Evolutionary conservation across 306 rosid species (phyloP).

Genomic region (Parietaria judaica): DNA sequence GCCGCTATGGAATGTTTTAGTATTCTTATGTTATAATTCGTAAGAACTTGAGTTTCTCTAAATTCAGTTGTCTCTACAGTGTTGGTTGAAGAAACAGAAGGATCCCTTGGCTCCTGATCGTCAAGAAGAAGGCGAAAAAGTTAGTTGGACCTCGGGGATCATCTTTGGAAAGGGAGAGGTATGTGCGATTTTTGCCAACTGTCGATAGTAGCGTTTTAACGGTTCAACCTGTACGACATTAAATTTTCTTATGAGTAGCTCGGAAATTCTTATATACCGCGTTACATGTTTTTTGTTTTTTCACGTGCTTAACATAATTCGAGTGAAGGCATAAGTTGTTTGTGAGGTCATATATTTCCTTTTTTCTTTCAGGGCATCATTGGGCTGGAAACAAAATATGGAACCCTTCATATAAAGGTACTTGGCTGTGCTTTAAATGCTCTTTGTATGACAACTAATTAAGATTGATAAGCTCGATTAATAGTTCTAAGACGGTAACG

Average conservation of each 20-base stretch:
- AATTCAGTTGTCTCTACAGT: constrained; percentile 40
- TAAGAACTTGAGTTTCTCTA: background rate
- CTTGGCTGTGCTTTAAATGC: constrained; percentile 20
- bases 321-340: too few species aligned
- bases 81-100: constrained; percentile 99
- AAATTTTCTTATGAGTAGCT: background rate
- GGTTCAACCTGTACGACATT: background rate
- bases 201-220: background rate
- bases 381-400: constrained; percentile 62
- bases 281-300: too few species aligned
- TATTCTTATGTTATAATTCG: too few species aligned
- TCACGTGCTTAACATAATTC: too few species aligned
- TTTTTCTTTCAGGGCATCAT: constrained; percentile 56
- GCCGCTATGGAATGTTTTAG: too few species aligned
- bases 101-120: constrained; percentile 63
- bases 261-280: background rate
- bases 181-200: constrained; percentile 4
- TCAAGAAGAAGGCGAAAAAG: constrained; percentile 39
- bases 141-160: constrained; percentile 88
- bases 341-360: background rate
- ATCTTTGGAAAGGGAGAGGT: constrained; percentile 92
- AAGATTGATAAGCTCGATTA: background rate
- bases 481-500: background rate
- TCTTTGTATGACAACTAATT: background rate
- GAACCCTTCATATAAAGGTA: constrained; percentile 82